Conservation (phyloP, 345 rosid genomes). For the Salix suchowensis region DNA sequence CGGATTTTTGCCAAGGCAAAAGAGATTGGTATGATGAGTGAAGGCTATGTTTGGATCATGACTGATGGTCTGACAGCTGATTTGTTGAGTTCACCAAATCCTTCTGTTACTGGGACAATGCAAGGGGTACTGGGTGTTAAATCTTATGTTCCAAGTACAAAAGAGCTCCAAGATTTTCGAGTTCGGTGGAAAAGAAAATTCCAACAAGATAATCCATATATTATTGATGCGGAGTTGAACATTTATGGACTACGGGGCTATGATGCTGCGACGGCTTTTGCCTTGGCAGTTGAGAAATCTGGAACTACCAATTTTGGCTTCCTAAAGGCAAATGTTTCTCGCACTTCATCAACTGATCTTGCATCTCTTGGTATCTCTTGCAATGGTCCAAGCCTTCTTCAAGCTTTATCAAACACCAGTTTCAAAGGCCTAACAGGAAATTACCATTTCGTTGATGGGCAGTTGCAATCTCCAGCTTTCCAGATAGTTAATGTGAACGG, state of each 20-base stretch:
- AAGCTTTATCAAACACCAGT: conserved; percentile 6
- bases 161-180: conserved; percentile 9
- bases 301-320: not conserved
- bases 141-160: conserved; percentile 17
- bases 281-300: conserved; percentile 25
- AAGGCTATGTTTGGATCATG: conserved; percentile 37
- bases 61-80: conserved; percentile 21
- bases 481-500: conserved; percentile 37
- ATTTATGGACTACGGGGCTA: conserved; percentile 30
- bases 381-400: conserved; percentile 24
- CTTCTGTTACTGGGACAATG: conserved; percentile 17
- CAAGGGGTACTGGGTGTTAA: conserved; percentile 41
- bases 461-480: conserved; percentile 22
- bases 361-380: conserved; percentile 15
- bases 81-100: conserved; percentile 1
- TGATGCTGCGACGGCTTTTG: conserved; percentile 34
- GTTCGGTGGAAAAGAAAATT: conserved; percentile 27
- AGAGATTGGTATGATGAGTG: too few species aligned
- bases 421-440: conserved; percentile 39
- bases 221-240: conserved; percentile 3
- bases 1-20: too few species aligned
- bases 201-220: conserved; percentile 14
- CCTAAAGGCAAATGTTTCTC: not conserved
- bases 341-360: conserved; percentile 1
- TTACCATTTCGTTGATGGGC: conserved; percentile 27